Evolutionary conservation across 2,329 filamentous ascomycete species (phyloP), one percentile per base, ranked within the genome.

Genomic region (Talaromyces funiculosus): DNA sequence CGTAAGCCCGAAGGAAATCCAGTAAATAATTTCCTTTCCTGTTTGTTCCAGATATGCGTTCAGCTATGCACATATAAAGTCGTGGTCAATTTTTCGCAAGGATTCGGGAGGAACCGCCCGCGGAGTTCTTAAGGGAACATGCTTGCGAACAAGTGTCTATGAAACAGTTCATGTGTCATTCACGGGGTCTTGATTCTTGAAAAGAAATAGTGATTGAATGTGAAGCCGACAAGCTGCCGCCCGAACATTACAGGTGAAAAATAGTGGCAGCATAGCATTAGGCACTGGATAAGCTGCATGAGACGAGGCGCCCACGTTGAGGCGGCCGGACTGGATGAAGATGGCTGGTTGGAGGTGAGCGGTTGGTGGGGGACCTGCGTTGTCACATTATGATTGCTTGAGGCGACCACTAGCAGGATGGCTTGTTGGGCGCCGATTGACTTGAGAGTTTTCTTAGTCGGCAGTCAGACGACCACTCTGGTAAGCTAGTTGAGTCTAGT

Each of bases 341-440:
- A 58, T 53, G 53, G 42, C 31, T 26, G 53, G 54, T 20, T 18
- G 45, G 24, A 43, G 43, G 31, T 43, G 45, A 51, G 45, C 35
- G 54, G 57, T 43, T 54, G 60, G 62, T 60, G 61, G 47, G 56
- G 56, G 43, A 60, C 61, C 57, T 67, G 64, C 61, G 66, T 66
- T 67, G 67, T 65, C 65, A 62, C 57, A 40, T 38, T 61, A 38
- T 69, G 66, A 68, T 67, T 68, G 66, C 61, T 47, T 24, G 56
- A 56, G 42, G 37, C 60, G 55, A 54, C 53, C 43, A 53, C 45
- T 26, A 24, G 22, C 16, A 20, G 22, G 53, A 40, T 31, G 35
- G 38, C 38, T 12, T 24, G 55, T 57, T 47, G 55, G 42, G 42
- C 55, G 55, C 16, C 26, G 26, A 51, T 33, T 14, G 12, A 49